Base-by-base conservation (phyloP, 768 basidiomycete genomes). In the Leucosporidium scottii region DNA sequence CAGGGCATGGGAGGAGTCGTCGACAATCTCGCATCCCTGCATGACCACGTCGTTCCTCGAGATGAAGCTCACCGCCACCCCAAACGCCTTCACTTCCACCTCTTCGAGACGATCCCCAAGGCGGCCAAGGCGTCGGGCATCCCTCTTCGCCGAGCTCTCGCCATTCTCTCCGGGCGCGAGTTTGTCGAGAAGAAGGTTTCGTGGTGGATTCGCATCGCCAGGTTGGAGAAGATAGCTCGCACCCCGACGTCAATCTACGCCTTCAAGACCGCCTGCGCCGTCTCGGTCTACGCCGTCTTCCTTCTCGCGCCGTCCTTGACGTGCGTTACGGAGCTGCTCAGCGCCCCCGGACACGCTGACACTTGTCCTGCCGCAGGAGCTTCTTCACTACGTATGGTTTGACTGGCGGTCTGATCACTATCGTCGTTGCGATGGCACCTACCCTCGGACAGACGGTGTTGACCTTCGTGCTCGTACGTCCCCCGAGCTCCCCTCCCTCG, bases 401-500 rank as follows among this genome's bases (percentile, higher is more conserved):
- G 34, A 77, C 76, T 0, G 67, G 71, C 7, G 76, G 77, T 15
- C 62, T 78, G 28, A 66, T 78, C 47, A 78, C 78, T 4, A 69
- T 78, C 30, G 72, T 61, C 9, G 76, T 78, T 48, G 77, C 77
- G 5, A 65, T 79, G 47, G 66, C 76, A 20, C 77, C 77, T 8
- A 75, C 73, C 18, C 65, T 76, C 4, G 73, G 72, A 3, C 78
- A 78, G 64, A 73, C 75, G 28, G 55, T 74, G 18, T n/a, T 76
- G 36, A 74, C 74, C 18, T 78, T 79, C 69, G 61, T 78, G 21
- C 54, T 78, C 8, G 64, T 74, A 77, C 36, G 62, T 69, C 23
- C 34, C 34, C 34, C 34, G 34, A 34, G 34, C 34, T 34, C 34
- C 34, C 34, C n/a, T n/a, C n/a, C n/a, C n/a, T n/a, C n/a, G n/a